phyloP scores from a whole-genome alignment of 768 basidiomycete species.

The Leucocoprinus leucothites region DNA sequence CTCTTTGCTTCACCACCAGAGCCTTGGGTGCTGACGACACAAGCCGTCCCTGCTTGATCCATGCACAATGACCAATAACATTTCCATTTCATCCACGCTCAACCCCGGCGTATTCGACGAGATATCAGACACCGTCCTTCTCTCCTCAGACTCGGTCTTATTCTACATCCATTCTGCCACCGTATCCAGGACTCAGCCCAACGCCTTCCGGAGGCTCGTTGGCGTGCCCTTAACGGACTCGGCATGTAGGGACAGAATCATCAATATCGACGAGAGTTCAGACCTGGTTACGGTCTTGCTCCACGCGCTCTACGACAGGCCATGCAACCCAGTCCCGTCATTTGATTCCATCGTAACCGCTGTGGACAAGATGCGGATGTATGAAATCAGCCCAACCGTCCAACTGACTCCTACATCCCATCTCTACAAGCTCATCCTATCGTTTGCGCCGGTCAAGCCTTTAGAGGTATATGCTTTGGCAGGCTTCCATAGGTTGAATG shows the following conservation, averaged over 20 bases:
- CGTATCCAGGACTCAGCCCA: slow-evolving; percentile 7
- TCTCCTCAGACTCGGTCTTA: slow-evolving; percentile 15
- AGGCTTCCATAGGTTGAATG: slow-evolving; percentile 11
- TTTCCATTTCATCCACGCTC: slow-evolving; percentile 16
- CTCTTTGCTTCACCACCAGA: too few species aligned
- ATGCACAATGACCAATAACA: not conserved
- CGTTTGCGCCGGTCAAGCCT: slow-evolving; percentile 11
- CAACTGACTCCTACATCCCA: slow-evolving; percentile 3
- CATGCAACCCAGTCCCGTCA: slow-evolving; percentile 9
- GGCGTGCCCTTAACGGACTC: not conserved
- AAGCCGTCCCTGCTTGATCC: slow-evolving; percentile 1
- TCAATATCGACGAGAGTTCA: slow-evolving; percentile 10
- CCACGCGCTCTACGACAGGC: slow-evolving; percentile 15
- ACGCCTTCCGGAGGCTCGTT: slow-evolving; percentile 11
- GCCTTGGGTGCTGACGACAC: too few species aligned
- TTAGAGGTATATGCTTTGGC: slow-evolving; percentile 16
- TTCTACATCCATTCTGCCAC: slow-evolving; percentile 14
- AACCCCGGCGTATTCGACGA: slow-evolving; percentile 1
- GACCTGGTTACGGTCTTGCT: slow-evolving; percentile 13
- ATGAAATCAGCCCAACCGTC: slow-evolving; percentile 7
- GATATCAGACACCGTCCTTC: slow-evolving; percentile 11
- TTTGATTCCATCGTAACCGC: slow-evolving; percentile 10
- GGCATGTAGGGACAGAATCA: not conserved
- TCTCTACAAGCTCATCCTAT: slow-evolving; percentile 13
- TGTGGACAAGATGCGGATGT: slow-evolving; percentile 14